A percentile compares a stretch with the other conserved stretches of the same genome.
These are phyloP conservation scores for Salvia miltiorrhiza DNA, from an alignment of 257 asterid genomes.

Conservation along the genomic window DNA sequence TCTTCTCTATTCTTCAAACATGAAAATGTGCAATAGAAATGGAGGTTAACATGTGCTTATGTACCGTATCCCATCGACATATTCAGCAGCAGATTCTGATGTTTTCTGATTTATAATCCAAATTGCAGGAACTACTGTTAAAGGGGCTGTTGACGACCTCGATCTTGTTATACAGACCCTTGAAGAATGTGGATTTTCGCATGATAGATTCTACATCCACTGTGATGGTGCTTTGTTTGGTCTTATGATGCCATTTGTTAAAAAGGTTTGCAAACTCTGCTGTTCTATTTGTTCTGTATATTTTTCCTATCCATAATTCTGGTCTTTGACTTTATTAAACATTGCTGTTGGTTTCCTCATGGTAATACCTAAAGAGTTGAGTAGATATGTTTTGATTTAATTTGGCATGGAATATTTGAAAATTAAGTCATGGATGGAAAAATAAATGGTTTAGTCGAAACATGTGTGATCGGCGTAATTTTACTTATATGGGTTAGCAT, in stretches of 20 bases:
- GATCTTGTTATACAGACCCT: constrained; percentile 91
- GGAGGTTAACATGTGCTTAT: not conserved
- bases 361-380: not conserved
- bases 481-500: not conserved
- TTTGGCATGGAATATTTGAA: not conserved
- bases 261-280: constrained; percentile 48
- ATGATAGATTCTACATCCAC: constrained; percentile 87
- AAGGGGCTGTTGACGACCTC: constrained; percentile 99
- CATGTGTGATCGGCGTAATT: constrained; percentile 1
- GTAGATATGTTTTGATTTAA: not conserved
- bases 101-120: constrained; percentile 11
- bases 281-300: not conserved
- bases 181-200: constrained; percentile 77
- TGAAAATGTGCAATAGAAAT: not conserved
- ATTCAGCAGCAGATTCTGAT: constrained; percentile 11
- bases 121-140: constrained; percentile 89
- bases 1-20: constrained; percentile 10
- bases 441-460: not conserved
- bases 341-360: not conserved
- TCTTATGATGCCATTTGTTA: constrained; percentile 98
- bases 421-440: not conserved
- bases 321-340: not conserved
- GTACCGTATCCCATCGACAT: not conserved
- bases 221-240: constrained; percentile 98
- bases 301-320: not conserved